These are phyloP conservation scores for Galium porrigens DNA, from an alignment of 305 asterid genomes.

Conservation along the genomic window DNA sequence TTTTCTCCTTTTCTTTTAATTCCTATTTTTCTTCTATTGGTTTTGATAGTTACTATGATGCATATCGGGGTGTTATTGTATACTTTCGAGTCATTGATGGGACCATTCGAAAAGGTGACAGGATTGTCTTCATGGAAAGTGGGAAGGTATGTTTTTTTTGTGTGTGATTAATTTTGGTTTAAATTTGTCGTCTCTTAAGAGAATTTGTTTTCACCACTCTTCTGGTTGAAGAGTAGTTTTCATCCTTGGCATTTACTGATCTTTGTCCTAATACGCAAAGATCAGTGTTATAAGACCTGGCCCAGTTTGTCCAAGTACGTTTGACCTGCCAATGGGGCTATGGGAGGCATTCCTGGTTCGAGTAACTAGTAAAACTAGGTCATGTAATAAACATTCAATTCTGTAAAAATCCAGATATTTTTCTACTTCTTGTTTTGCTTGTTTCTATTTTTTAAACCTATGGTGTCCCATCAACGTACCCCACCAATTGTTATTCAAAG, in stretches of 20 bases:
- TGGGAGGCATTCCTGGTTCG: neutral
- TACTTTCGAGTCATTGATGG: slow-evolving; percentile 94
- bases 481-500: neutral
- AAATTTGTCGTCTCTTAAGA: neutral
- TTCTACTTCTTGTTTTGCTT: neutral
- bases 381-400: neutral
- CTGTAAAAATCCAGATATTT: neutral
- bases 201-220: neutral
- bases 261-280: neutral
- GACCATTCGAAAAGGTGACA: slow-evolving; percentile 66
- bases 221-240: neutral
- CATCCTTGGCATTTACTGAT: neutral
- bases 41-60: slow-evolving; percentile 69
- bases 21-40: slow-evolving; percentile 11
- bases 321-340: no score
- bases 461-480: neutral
- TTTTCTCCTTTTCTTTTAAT: neutral
- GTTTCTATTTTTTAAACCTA: neutral
- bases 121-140: slow-evolving; percentile 89
- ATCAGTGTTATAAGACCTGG: neutral
- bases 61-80: slow-evolving; percentile 91
- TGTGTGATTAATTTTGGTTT: neutral
- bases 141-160: slow-evolving; percentile 48
- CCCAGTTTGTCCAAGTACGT: no score
- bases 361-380: neutral